Conservation (phyloP, 805 yeast species). For the Pichia sporocuriosa region DNA sequence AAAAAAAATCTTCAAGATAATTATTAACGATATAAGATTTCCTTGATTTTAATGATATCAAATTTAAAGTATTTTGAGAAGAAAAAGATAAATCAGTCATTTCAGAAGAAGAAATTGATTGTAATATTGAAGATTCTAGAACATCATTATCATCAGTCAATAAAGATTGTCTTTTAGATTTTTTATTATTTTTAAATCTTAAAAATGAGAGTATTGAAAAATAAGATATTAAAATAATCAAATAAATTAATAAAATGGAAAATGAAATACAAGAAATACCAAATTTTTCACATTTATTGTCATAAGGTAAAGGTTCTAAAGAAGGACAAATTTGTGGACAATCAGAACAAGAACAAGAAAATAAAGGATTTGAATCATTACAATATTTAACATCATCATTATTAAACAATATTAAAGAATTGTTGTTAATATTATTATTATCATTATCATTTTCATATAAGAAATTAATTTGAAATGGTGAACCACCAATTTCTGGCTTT, state of each 20-base stretch:
- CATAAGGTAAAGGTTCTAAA: conserved; percentile 40
- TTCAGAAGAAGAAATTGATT: not conserved
- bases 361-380: conserved; percentile 47
- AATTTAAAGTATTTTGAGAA: conserved; percentile 2
- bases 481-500: conserved; percentile 89
- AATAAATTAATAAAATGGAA: conserved; percentile 46
- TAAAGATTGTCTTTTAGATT: not conserved
- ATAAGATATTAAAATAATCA: conserved; percentile 1
- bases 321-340: conserved; percentile 76
- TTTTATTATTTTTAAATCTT: not conserved
- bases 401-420: no score
- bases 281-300: conserved; percentile 40
- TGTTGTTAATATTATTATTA: conserved; percentile 12
- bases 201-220: not conserved
- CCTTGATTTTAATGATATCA: conserved; percentile 18
- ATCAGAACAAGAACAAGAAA: conserved; percentile 85
- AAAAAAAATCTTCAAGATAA: conserved; percentile 41
- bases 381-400: conserved; percentile 44
- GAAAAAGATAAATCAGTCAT: conserved; percentile 4
- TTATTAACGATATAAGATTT: conserved; percentile 43
- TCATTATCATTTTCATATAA: conserved; percentile 30
- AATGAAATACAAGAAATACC: conserved; percentile 69
- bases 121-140: not conserved
- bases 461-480: conserved; percentile 89
- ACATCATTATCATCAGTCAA: conserved; percentile 12